Percentiles rank a stretch among this genome's conserved stretches.
phyloP scores from a whole-genome alignment of 257 asterid species.

The Ocimum tenuiflorum region DNA sequence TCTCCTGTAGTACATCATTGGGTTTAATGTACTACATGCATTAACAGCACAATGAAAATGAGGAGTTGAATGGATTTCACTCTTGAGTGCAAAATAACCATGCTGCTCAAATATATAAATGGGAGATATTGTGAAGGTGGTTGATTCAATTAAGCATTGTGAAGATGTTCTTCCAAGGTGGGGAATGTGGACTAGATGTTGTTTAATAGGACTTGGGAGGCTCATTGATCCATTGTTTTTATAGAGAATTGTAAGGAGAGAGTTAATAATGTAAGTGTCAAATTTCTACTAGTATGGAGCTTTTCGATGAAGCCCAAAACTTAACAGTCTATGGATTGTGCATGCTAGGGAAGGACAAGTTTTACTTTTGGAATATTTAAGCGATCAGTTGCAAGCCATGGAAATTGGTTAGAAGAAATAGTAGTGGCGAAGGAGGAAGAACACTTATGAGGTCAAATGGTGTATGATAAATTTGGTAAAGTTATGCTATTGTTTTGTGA shows the following conservation, averaged over 20 bases:
- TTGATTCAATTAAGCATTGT: no score
- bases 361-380: neutral
- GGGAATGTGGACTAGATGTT: no score
- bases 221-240: neutral
- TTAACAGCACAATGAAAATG: no score
- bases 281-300: neutral
- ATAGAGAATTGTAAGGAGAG: neutral
- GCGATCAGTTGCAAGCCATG: neutral
- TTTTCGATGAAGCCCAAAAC: no score
- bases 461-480: neutral
- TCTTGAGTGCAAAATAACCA: no score
- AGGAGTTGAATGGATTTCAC: no score
- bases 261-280: neutral
- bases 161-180: no score
- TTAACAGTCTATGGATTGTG: neutral
- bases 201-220: neutral
- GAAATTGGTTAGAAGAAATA: neutral
- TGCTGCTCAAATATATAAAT: no score
- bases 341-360: neutral
- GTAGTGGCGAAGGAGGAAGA: neutral
- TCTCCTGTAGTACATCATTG: no score
- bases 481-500: neutral
- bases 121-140: no score
- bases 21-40: no score
- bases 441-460: neutral